A percentile compares a stretch with the other conserved stretches of the same genome.
Conservation (phyloP, 2,329 filamentous ascomycete genomes). For the Neoscytalidium dimidiatum region DNA sequence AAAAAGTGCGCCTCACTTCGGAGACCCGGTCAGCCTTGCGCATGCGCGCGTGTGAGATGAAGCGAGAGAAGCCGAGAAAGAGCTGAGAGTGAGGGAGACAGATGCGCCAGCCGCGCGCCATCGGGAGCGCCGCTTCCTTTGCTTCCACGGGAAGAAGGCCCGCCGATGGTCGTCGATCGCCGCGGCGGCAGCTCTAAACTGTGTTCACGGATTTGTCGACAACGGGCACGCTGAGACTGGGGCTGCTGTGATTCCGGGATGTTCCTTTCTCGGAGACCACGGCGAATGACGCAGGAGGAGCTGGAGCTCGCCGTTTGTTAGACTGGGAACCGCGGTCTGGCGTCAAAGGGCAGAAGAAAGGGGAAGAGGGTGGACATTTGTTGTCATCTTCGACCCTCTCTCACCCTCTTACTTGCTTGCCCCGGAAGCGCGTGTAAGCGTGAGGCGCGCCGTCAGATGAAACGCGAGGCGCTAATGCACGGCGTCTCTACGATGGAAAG, state of each 20-base stretch:
- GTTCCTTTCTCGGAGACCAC: background rate
- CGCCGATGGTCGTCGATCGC: background rate
- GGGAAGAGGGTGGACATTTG: background rate
- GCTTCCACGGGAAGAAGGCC: background rate
- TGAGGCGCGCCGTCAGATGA: slow-evolving; percentile 2
- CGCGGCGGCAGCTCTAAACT: background rate
- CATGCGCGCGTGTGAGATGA: background rate
- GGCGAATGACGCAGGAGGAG: background rate
- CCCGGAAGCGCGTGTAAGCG: background rate
- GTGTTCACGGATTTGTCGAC: background rate
- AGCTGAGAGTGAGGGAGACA: background rate
- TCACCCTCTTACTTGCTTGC: background rate
- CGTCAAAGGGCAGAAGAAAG: background rate
- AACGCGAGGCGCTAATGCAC: slow-evolving; percentile 11
- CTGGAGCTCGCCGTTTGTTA: background rate
- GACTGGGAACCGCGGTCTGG: background rate
- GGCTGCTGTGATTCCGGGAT: background rate
- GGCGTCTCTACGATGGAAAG: background rate
- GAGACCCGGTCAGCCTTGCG: background rate
- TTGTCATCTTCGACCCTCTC: background rate
- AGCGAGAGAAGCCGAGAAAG: background rate
- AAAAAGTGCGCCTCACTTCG: background rate
- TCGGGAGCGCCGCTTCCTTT: background rate
- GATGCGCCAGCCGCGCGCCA: background rate
- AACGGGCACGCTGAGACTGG: background rate